These are phyloP conservation scores for Penicillium egyptiacum DNA, from an alignment of 495 filamentous ascomycete genomes.

Conservation along the genomic window DNA sequence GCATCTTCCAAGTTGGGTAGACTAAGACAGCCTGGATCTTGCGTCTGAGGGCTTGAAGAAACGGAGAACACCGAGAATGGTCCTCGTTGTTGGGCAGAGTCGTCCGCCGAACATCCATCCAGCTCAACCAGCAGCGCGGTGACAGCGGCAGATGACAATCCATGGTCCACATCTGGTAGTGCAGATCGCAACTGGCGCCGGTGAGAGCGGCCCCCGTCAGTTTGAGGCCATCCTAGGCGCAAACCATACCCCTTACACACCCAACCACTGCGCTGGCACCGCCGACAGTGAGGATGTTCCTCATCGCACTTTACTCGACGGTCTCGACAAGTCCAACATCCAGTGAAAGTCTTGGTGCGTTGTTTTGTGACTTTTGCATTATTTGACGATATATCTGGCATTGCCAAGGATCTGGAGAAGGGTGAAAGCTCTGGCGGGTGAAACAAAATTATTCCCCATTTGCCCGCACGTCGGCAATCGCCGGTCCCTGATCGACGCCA, in stretches of 20 bases:
- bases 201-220: conserved; percentile 21
- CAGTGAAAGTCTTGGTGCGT: conserved; percentile 32
- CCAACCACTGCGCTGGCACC: conserved; percentile 39
- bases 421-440: conserved; percentile 7
- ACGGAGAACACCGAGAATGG: conserved; percentile 30
- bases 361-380: conserved; percentile 21
- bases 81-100: conserved; percentile 21
- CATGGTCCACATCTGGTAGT: conserved; percentile 6
- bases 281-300: conserved; percentile 37
- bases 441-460: conserved; percentile 15
- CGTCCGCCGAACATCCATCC: conserved; percentile 22
- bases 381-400: conserved; percentile 17
- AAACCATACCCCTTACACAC: conserved; percentile 44
- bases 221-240: conserved; percentile 28
- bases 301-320: conserved; percentile 50
- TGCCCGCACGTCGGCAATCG: conserved; percentile 16
- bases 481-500: conserved; percentile 15
- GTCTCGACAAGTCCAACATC: conserved; percentile 35
- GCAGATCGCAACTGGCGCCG: conserved; percentile 20
- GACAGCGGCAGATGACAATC: conserved; percentile 23
- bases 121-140: conserved; percentile 22
- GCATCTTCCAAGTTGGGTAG: background rate
- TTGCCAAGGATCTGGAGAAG: conserved; percentile 18
- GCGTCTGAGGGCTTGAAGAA: background rate
- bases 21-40: background rate